Conservation (phyloP, 139 green algal genomes). For the Chlamydomonas incerta region DNA sequence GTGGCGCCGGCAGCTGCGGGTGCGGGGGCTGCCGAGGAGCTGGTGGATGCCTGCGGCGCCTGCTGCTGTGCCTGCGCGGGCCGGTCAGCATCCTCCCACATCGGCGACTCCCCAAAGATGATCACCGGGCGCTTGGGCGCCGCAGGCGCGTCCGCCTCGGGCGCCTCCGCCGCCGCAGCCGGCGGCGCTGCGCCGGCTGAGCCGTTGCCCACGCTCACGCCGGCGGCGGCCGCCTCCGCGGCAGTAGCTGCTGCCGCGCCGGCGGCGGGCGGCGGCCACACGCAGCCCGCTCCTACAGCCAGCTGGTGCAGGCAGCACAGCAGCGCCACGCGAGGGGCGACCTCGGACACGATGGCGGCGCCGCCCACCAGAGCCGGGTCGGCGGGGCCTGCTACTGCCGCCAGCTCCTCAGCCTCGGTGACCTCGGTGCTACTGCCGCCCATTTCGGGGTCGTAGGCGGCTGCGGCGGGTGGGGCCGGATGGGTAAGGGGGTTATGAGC, state of each 20-base stretch:
- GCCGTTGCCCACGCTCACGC: not conserved
- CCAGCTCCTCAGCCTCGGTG: slow-evolving; percentile 44
- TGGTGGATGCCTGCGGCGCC: not conserved
- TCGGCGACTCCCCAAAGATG: slow-evolving; percentile 31
- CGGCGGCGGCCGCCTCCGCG: slow-evolving; percentile 18
- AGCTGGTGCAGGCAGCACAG: slow-evolving; percentile 55
- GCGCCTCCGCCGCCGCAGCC: slow-evolving; percentile 3
- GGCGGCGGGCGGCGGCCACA: not conserved
- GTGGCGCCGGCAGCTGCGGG: not conserved
- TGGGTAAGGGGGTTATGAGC: too few relatives aligned
- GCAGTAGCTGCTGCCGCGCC: not conserved
- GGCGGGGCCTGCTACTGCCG: slow-evolving; percentile 2
- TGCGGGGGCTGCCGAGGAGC: not conserved
- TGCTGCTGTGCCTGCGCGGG: not conserved
- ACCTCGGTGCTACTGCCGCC: not conserved
- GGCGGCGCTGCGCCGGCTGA: not conserved
- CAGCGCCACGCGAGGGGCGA: slow-evolving; percentile 61
- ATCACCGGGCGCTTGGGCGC: slow-evolving; percentile 36
- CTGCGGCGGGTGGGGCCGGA: not conserved
- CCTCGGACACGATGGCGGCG: slow-evolving; percentile 19
- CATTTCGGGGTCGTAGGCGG: slow-evolving; percentile 12
- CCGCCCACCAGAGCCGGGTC: slow-evolving; percentile 19
- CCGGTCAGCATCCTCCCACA: not conserved
- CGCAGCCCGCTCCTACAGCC: slow-evolving; percentile 25
- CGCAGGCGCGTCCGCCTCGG: not conserved